Evolutionary conservation across 2,329 filamentous ascomycete species (phyloP).

Genomic region (Colletotrichum sp.): DNA sequence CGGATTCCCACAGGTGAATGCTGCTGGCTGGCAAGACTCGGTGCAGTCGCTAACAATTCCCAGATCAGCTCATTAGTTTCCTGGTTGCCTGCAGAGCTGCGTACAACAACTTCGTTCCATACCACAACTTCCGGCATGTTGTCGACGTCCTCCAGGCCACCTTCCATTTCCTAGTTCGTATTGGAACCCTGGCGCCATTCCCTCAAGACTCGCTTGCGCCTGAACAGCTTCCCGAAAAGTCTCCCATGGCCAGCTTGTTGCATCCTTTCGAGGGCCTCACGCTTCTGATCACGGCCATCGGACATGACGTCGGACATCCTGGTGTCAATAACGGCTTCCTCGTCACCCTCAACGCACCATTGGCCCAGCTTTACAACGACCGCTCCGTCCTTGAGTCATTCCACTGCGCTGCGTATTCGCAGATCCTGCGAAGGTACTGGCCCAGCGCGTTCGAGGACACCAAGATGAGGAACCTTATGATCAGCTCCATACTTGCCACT

Average conservation of each 20-base stretch:
- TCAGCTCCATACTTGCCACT: conserved; percentile 95
- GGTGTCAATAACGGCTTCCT: conserved; percentile 98
- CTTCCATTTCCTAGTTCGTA: conserved; percentile 85
- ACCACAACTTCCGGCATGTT: conserved; percentile 98
- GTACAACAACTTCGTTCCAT: conserved; percentile 97
- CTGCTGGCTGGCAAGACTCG: conserved; percentile 26
- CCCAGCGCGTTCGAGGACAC: conserved; percentile 79
- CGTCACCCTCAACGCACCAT: conserved; percentile 86
- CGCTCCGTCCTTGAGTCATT: conserved; percentile 96
- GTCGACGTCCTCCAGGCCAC: conserved; percentile 94
- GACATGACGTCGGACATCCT: conserved; percentile 96
- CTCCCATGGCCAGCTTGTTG: conserved; percentile 76
- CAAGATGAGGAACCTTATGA: conserved; percentile 88
- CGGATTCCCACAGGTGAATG: conserved; percentile 75
- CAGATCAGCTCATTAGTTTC: conserved; percentile 84
- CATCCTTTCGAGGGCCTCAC: conserved; percentile 87
- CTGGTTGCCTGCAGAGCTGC: conserved; percentile 86
- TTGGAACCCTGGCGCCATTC: conserved; percentile 78
- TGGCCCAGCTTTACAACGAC: conserved; percentile 97
- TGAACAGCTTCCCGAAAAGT: conserved; percentile 47
- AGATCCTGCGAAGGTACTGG: conserved; percentile 94
- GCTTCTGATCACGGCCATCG: conserved; percentile 92
- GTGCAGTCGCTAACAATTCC: conserved; percentile 41
- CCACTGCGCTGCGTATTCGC: conserved; percentile 95
- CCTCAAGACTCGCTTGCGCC: conserved; percentile 37